Percentiles rank a stretch among this genome's conserved stretches.
These are phyloP conservation scores for Rheum nobile DNA, from an alignment of 148 eudicot species.

Conservation along the genomic window DNA sequence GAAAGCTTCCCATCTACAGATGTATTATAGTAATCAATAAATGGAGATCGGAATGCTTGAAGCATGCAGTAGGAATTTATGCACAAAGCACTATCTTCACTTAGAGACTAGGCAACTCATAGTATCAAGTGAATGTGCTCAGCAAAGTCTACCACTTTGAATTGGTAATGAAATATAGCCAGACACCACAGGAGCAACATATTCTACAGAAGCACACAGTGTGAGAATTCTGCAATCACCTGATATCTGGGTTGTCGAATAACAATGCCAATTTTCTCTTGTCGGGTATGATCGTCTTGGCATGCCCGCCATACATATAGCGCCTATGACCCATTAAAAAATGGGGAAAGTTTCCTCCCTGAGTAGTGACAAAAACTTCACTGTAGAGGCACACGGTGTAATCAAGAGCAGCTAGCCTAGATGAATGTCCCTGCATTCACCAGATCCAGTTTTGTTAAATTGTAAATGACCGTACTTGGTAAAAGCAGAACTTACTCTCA, in stretches of 20 bases:
- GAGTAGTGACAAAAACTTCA: slow-evolving; percentile 91
- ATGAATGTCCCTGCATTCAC: slow-evolving; percentile 65
- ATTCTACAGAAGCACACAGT: background rate
- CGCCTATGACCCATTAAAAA: slow-evolving; percentile 95
- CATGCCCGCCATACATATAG: slow-evolving; percentile 79
- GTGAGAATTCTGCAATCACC: slow-evolving; percentile 26
- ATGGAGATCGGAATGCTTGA: background rate
- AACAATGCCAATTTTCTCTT: slow-evolving; percentile 73
- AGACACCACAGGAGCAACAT: background rate
- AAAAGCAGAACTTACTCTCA: background rate
- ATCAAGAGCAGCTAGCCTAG: slow-evolving; percentile 96
- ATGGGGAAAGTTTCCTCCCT: slow-evolving; percentile 98
- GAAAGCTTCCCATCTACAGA: slow-evolving; percentile 69
- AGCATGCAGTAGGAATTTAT: background rate
- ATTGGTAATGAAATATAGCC: background rate
- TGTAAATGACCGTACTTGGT: background rate
- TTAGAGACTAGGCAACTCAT: too few relatives aligned
- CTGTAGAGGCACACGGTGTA: slow-evolving; percentile 94
- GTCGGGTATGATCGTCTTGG: slow-evolving; percentile 82
- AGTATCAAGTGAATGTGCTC: background rate
- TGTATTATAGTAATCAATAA: background rate
- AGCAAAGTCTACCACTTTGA: background rate
- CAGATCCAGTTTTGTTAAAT: background rate
- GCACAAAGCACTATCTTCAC: background rate
- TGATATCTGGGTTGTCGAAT: slow-evolving; percentile 80